Evolutionary conservation across 371 early-diverging fungal species (phyloP).

Genomic region (Syncephalastrum racemosum): DNA sequence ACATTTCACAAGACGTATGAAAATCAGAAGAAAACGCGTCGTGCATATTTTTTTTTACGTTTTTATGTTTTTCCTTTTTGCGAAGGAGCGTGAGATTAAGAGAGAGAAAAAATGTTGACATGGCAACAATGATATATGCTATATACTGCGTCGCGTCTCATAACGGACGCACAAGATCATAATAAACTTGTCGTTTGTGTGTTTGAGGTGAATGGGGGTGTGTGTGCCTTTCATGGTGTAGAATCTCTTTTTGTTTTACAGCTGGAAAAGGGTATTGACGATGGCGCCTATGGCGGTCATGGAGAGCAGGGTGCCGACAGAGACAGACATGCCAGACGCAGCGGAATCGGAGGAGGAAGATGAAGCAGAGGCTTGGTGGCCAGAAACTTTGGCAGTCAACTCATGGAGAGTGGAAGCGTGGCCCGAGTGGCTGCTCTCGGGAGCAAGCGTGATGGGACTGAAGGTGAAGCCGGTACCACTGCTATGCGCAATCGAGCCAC

Average conservation of each 20-base stretch:
- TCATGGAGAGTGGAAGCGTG: conserved; percentile 13
- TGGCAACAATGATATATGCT: conserved; percentile 1
- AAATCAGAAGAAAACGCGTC: too few species aligned
- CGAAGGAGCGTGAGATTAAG: too few species aligned
- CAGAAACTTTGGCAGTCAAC: conserved; percentile 9
- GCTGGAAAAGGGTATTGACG: conserved; percentile 6
- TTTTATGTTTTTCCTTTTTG: too few species aligned
- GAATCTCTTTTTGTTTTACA: background rate
- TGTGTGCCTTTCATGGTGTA: too few species aligned
- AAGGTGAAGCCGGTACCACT: conserved; percentile 23
- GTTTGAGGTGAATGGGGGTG: too few species aligned
- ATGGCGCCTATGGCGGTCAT: conserved; percentile 10
- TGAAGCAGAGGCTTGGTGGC: conserved; percentile 1
- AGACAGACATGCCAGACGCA: conserved; percentile 3
- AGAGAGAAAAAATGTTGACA: conserved; percentile 1
- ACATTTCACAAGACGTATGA: too few species aligned
- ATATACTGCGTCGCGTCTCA: background rate
- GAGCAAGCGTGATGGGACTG: conserved; percentile 34
- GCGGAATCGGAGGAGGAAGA: background rate
- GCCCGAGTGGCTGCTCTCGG: conserved; percentile 25
- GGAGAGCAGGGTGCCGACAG: conserved; percentile 8
- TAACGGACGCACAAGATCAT: too few species aligned
- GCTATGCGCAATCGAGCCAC: conserved; percentile 2
- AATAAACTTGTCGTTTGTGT: too few species aligned
- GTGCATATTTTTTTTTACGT: too few species aligned